Evolutionary conservation across 1,284 basidiomycete genomes (phyloP).

Genomic region (Melampsora abietis-canadensis): DNA sequence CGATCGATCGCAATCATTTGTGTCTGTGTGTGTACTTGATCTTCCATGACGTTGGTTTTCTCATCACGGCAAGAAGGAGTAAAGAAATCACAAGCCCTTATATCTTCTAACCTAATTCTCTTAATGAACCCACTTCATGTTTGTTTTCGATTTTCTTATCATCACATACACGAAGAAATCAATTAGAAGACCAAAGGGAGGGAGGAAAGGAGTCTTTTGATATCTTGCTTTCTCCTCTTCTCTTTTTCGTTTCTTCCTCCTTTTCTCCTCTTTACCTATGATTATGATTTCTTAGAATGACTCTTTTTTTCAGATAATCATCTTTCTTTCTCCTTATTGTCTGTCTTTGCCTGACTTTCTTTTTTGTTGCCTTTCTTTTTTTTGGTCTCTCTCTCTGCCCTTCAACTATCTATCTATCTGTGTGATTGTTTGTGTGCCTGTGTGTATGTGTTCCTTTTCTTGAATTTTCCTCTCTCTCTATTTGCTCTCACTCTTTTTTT

Average conservation of each 20-base stretch:
- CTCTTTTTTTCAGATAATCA: background rate
- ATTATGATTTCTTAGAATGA: no score
- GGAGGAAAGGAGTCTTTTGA: background rate
- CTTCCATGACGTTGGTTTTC: background rate
- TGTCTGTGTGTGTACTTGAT: conserved; percentile 16
- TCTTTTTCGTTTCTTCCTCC: background rate
- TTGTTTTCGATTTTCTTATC: background rate
- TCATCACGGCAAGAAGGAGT: background rate
- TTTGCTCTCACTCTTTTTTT: background rate
- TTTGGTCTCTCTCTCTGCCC: conserved; percentile 3
- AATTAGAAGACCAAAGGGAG: background rate
- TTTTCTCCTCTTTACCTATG: background rate
- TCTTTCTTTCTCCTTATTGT: background rate
- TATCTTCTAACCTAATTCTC: background rate
- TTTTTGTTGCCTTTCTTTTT: background rate
- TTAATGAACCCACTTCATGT: background rate
- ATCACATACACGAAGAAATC: background rate
- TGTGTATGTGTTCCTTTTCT: conserved; percentile 4
- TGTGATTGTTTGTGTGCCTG: background rate
- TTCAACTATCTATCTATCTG: conserved; percentile 8
- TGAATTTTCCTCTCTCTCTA: background rate
- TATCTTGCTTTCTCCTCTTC: background rate
- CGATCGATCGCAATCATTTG: background rate
- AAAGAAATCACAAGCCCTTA: no score
- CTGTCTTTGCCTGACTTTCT: background rate